phyloP scores from a whole-genome alignment of 2,329 filamentous ascomycete genomes.

The Calonectria pauciramosa region DNA sequence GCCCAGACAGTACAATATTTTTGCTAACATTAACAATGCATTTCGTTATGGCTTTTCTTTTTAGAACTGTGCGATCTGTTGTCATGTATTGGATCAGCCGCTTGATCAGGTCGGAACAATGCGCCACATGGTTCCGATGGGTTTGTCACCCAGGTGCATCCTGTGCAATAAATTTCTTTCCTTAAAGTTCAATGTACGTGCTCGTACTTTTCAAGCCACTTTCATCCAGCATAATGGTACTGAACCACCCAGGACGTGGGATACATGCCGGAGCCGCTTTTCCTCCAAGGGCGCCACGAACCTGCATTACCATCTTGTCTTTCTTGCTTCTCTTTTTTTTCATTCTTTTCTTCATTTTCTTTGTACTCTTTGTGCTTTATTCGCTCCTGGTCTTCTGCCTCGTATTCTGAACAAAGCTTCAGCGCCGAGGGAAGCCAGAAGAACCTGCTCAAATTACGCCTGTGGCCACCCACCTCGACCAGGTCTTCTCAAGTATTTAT shows the following conservation, averaged over 20 bases:
- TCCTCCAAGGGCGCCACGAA: neutral
- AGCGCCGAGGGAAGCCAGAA: neutral
- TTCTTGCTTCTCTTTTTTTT: neutral
- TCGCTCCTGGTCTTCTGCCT: neutral
- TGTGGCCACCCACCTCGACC: neutral
- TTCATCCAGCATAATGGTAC: neutral
- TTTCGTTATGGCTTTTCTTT: no score
- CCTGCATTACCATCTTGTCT: neutral
- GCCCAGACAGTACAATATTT: accelerated
- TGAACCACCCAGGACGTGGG: neutral
- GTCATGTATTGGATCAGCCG: neutral
- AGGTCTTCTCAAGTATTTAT: neutral
- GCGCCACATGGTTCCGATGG: neutral
- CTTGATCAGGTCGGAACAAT: neutral
- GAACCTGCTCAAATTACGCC: neutral
- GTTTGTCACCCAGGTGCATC: neutral
- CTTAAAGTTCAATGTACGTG: neutral
- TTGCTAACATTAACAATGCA: neutral
- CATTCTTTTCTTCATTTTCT: neutral
- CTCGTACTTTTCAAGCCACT: neutral
- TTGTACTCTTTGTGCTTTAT: neutral
- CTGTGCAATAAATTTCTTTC: neutral
- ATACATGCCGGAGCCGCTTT: neutral
- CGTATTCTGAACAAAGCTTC: neutral
- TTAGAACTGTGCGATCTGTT: neutral